Percentiles rank a stretch among this genome's conserved stretches.
Evolutionary conservation across 2,329 filamentous ascomycete species (phyloP).

Genomic region (Calonectria henricotiae): DNA sequence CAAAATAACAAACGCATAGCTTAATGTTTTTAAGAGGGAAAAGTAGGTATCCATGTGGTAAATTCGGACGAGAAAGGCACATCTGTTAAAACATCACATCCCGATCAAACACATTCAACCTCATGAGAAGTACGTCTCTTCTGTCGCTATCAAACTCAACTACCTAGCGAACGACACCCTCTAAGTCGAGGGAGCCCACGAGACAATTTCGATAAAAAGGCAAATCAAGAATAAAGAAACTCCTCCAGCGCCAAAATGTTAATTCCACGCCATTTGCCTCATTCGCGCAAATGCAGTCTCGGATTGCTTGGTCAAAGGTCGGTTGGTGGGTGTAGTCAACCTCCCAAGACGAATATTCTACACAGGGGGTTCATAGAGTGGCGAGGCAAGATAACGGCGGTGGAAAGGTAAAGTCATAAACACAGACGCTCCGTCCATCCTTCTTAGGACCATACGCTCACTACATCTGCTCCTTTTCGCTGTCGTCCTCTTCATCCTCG

Average conservation of each 20-base stretch:
- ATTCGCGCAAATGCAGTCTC: slow-evolving; percentile 22
- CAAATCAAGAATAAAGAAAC: slow-evolving; percentile 25
- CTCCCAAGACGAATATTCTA: slow-evolving; percentile 29
- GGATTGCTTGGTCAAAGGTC: slow-evolving; percentile 8
- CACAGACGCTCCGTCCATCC: slow-evolving; percentile 24
- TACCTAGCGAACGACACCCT: slow-evolving; percentile 9
- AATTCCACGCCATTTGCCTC: slow-evolving; percentile 17
- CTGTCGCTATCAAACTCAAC: slow-evolving; percentile 11
- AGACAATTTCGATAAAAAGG: background rate
- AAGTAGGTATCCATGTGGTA: no score
- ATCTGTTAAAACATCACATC: background rate
- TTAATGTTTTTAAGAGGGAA: no score
- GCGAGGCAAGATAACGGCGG: background rate
- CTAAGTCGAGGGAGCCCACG: background rate
- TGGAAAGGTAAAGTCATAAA: slow-evolving; percentile 22
- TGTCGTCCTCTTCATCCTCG: slow-evolving; percentile 47
- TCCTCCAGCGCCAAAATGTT: slow-evolving; percentile 31
- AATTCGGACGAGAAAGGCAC: no score
- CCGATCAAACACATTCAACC: background rate
- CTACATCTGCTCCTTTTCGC: slow-evolving; percentile 17
- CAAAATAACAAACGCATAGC: no score
- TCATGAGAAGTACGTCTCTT: background rate
- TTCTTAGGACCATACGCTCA: background rate
- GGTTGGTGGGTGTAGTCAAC: slow-evolving; percentile 12
- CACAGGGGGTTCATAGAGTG: slow-evolving; percentile 7